Base-by-base conservation (phyloP, 305 asterid species). In the Plantago lanceolata region DNA sequence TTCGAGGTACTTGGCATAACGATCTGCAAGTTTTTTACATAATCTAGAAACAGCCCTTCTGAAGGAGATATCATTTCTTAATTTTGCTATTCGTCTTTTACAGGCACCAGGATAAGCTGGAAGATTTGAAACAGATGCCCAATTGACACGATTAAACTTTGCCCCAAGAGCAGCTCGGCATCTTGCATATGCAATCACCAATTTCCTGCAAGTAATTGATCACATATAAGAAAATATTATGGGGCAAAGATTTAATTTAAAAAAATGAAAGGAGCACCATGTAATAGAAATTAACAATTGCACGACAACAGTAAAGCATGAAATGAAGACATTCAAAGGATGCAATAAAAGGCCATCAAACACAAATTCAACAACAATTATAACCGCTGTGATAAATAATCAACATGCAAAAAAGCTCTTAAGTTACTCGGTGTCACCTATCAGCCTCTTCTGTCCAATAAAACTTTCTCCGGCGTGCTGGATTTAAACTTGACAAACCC, bases 361-460 rank as follows among this genome's bases (percentile, higher is more conserved):
- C 43, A 69, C 51, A 59, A 14, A 44, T 43, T 45, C 1, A 35
- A 14, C 17, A 47, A 47, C n/a, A n/a, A 17, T 28, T 64, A 40
- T 58, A 60, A 65, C 59, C 72, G 67, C 55, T 33, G 19, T 48
- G 65, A 71, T 51, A 64, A 61, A 69, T 50, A 56, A 64, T 67
- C 43, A 45, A 53, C 58, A 64, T 24, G 60, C 53, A 65, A 31
- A 74, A 73, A 33, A 53, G 51, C 58, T 20, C 44, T 35, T 7
- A 35, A 35, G 44, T 64, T 60, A 67, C 26, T 61, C 48, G 65
- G 47, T 29, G 67, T 78, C 83, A 92, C 98, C 98, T 89, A 63
- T 89, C 99, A 68, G 88, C 85, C 64, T 79, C 89, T 59, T 89
- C 97, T 60, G 89, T 81, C 99, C 99, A 93, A 18, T 68, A 74